Percentiles rank a stretch among this genome's conserved stretches.
phyloP scores from a whole-genome alignment of 1,284 basidiomycete species.

The Veloboletus limbatus region DNA sequence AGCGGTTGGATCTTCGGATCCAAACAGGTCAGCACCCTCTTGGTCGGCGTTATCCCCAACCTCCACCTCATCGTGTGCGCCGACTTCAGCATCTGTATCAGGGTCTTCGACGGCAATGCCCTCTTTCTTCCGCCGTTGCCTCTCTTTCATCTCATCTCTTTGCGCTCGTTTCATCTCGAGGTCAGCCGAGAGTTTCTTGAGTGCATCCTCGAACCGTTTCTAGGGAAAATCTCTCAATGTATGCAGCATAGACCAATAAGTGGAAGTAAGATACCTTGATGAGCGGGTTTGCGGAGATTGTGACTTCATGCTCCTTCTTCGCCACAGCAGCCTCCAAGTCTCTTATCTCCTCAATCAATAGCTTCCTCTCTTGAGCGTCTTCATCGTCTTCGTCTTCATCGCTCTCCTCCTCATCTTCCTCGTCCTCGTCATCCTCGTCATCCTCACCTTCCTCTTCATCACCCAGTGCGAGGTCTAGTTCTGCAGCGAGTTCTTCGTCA shows the following conservation, averaged over 20 bases:
- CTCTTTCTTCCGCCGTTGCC: constrained; percentile 63
- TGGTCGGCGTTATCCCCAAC: constrained; percentile 22
- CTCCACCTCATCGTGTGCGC: constrained; percentile 40
- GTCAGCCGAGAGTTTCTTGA: constrained; percentile 84
- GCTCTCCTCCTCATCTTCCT: constrained; percentile 67
- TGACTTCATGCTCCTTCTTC: constrained; percentile 83
- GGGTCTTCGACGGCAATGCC: constrained; percentile 50
- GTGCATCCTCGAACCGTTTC: constrained; percentile 92
- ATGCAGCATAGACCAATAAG: background rate
- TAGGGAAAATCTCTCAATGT: constrained; percentile 32
- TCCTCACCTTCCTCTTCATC: constrained; percentile 58
- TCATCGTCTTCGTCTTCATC: constrained; percentile 71
- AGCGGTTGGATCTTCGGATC: constrained; percentile 45
- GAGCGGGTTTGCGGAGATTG: constrained; percentile 85
- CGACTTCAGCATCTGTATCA: constrained; percentile 45
- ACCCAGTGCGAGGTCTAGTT: constrained; percentile 67
- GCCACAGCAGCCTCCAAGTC: constrained; percentile 86
- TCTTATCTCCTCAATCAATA: constrained; percentile 86
- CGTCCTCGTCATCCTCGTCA: constrained; percentile 62
- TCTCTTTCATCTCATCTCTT: constrained; percentile 73
- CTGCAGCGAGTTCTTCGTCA: constrained; percentile 74
- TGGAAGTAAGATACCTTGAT: constrained; percentile 60
- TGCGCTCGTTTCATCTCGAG: constrained; percentile 84
- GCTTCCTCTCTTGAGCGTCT: constrained; percentile 70
- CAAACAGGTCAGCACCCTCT: constrained; percentile 49